Base-by-base conservation (phyloP, 1,284 basidiomycete species). In the Ustanciosporium gigantosporum region DNA sequence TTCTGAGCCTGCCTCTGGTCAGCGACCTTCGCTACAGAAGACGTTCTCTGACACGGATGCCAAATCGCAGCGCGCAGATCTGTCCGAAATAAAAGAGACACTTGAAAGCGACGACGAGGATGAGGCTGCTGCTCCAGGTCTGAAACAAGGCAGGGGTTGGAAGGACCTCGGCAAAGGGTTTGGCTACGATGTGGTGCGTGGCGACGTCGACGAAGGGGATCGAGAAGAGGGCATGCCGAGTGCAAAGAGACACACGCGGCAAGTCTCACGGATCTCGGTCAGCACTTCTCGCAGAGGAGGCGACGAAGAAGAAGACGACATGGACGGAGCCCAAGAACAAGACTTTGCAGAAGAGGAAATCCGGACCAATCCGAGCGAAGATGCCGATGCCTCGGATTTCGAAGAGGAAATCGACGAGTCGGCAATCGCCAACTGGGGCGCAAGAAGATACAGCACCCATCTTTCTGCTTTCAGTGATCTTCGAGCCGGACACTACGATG, bases 361-460 rank as follows among this genome's bases (percentile, higher is more conserved):
- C 15, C 61, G 68, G 22, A 70, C 70, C 17, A 70, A 73, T 29
- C 68, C 70, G 5, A 68, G 66, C 43, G 68, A 73, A 38, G 68
- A 71, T 37, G 68, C 60, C 6, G 70, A 72, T 31, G 55, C 61
- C 23, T 67, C 68, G 4, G 65, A 70, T 21, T 55, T 57, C 20
- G 70, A 72, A 25, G 68, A 66, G 11, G 50, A 64, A 24, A 25
- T 21, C 16, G 41, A 51, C 29, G 47, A 55, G 32, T 47, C 41
- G n/a, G 59, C 41, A 6, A 22, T 44, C 13, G 40, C 56, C 3
- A 52, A 62, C 32, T 62, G 59, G 59, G 37, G 38, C 22, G 36
- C 37, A 17, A 46, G 48, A 13, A 48, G 41, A 4, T 17, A 29
- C 20, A 55, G 50, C 14, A 43, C 41, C 8, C 61, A 48, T 14